phyloP scores from a whole-genome alignment of 2,329 filamentous ascomycete species.

The Elsinoe necatrix region DNA sequence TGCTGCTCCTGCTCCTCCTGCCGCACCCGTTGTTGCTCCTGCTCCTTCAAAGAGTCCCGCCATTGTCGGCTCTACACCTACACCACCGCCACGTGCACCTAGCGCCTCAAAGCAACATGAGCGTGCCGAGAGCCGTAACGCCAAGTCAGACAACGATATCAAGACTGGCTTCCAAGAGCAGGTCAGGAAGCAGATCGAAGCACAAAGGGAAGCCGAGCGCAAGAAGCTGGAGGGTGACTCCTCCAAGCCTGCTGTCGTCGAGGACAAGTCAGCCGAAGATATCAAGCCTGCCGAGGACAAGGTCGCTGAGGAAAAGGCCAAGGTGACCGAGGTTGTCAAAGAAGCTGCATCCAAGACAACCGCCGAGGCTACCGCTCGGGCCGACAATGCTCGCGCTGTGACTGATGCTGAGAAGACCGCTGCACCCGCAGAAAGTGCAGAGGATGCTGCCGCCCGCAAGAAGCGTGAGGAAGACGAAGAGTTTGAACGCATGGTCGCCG shows the following conservation, averaged over 20 bases:
- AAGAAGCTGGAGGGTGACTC: constrained; percentile 22
- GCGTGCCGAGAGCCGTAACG: constrained; percentile 60
- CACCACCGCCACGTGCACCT: constrained; percentile 60
- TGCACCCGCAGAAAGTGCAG: constrained; percentile 22
- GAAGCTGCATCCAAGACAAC: constrained; percentile 40
- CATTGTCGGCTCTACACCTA: constrained; percentile 67
- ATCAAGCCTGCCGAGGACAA: constrained; percentile 35
- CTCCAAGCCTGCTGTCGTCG: constrained; percentile 18
- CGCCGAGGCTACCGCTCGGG: constrained; percentile 43
- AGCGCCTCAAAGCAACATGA: constrained; percentile 57
- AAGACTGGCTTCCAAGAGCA: constrained; percentile 55
- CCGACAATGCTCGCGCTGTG: constrained; percentile 21
- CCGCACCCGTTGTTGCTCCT: constrained; percentile 24
- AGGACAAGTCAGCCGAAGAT: constrained; percentile 43
- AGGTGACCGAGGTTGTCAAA: constrained; percentile 32
- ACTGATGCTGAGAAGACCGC: constrained; percentile 24
- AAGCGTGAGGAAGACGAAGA: constrained; percentile 36
- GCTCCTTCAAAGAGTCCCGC: constrained; percentile 51
- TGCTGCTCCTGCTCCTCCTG: constrained; percentile 49
- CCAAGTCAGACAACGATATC: constrained; percentile 65
- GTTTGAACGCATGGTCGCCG: constrained; percentile 53
- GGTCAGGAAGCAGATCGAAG: constrained; percentile 47
- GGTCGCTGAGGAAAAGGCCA: constrained; percentile 29
- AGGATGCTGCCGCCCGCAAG: constrained; percentile 26
- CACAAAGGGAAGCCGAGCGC: constrained; percentile 26